phyloP scores from a whole-genome alignment of 2,329 filamentous ascomycete genomes.

The Stenocarpella maydis region DNA sequence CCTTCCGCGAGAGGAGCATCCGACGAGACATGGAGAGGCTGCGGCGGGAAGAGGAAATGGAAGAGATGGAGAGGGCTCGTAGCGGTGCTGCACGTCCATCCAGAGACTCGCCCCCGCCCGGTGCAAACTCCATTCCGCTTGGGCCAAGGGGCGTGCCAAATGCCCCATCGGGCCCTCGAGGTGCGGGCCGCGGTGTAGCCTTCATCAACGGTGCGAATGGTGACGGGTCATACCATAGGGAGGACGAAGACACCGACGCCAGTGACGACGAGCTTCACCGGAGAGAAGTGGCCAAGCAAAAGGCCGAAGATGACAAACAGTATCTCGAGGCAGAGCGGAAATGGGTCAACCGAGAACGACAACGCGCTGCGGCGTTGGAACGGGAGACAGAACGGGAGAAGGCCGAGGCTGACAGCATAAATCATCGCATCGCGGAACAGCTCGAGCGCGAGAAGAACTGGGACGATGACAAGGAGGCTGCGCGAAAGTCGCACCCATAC shows the following conservation, averaged over 20 bases:
- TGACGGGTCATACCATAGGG: constrained; percentile 63
- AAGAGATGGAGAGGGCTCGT: constrained; percentile 81
- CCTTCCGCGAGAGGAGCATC: constrained; percentile 91
- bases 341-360: constrained; percentile 89
- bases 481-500: constrained; percentile 78
- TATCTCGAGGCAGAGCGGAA: constrained; percentile 87
- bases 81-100: constrained; percentile 70
- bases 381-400: constrained; percentile 84
- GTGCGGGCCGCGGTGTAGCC: constrained; percentile 64
- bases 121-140: constrained; percentile 77
- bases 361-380: constrained; percentile 83
- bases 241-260: constrained; percentile 88
- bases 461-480: constrained; percentile 87
- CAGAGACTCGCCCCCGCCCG: constrained; percentile 74
- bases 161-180: constrained; percentile 72
- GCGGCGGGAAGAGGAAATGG: constrained; percentile 89
- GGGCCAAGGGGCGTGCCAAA: constrained; percentile 77
- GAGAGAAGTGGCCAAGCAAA: constrained; percentile 73
- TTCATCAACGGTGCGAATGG: constrained; percentile 81
- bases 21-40: constrained; percentile 88
- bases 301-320: constrained; percentile 78
- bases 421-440: constrained; percentile 74
- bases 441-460: constrained; percentile 74
- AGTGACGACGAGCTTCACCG: constrained; percentile 86
- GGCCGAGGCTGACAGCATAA: constrained; percentile 72